phyloP scores from a whole-genome alignment of 2,329 filamentous ascomycete species.

The Talaromyces atroroseus region DNA sequence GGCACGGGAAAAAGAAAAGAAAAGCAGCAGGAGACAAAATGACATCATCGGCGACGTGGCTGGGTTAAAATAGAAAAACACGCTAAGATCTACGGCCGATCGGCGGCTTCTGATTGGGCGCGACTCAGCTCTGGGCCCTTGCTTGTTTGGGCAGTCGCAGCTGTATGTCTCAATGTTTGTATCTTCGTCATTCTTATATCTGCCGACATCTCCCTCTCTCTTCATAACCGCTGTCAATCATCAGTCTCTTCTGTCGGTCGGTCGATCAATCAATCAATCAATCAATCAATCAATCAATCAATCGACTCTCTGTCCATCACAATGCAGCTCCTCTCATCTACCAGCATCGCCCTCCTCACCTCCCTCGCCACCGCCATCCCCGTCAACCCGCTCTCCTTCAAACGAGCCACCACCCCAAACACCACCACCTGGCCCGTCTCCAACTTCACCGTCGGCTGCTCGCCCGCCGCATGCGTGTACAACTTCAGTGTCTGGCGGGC shows the following conservation, averaged over 20 bases:
- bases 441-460: slow-evolving; percentile 27
- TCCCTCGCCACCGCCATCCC: slow-evolving; percentile 3
- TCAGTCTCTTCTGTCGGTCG: too few relatives aligned
- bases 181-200: too few relatives aligned
- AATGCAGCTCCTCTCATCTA: too few relatives aligned
- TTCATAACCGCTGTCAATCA: too few relatives aligned
- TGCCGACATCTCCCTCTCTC: too few relatives aligned
- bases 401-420: neutral
- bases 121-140: neutral
- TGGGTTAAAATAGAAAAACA: neutral
- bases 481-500: slow-evolving; percentile 27
- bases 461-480: slow-evolving; percentile 29
- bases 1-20: neutral
- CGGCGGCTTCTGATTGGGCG: neutral
- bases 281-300: too few relatives aligned
- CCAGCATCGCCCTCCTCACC: slow-evolving; percentile 1
- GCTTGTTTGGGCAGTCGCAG: neutral
- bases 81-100: neutral
- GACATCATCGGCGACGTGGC: neutral
- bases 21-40: neutral
- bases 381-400: neutral
- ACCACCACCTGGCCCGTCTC: slow-evolving; percentile 24
- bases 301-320: too few relatives aligned
- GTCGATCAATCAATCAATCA: too few relatives aligned
- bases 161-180: neutral